Conservation (phyloP, 257 asterid genomes). For the Catharanthus roseus region DNA sequence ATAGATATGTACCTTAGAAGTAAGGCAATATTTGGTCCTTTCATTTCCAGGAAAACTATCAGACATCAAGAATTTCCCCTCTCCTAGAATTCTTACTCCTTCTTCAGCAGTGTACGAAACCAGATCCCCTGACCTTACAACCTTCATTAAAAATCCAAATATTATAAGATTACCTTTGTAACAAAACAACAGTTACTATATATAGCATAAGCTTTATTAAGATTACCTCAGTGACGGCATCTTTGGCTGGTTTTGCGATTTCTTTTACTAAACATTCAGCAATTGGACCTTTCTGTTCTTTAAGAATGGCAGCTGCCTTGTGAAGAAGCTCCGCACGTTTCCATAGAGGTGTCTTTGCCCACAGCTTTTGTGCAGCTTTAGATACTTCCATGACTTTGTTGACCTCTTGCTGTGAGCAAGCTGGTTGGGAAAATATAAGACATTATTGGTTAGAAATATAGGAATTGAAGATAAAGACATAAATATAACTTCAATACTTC, state of each 20-base stretch:
- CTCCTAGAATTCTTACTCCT: conserved; percentile 76
- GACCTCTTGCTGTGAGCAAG: conserved; percentile 95
- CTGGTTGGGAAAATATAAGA: conserved; percentile 30
- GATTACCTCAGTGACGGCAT: conserved; percentile 84
- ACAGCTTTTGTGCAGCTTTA: conserved; percentile 66
- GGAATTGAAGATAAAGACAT: background rate
- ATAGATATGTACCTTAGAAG: conserved; percentile 52
- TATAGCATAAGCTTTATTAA: background rate
- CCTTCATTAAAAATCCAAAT: conserved; percentile 23
- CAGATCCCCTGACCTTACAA: conserved; percentile 52
- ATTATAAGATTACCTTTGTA: background rate
- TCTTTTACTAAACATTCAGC: conserved; percentile 92
- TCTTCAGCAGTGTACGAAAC: conserved; percentile 84
- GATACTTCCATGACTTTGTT: conserved; percentile 78
- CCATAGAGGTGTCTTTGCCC: conserved; percentile 97
- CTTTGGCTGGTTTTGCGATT: conserved; percentile 95
- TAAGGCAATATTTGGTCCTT: conserved; percentile 79
- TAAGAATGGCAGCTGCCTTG: conserved; percentile 90
- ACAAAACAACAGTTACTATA: background rate
- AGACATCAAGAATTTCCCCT: conserved; percentile 66
- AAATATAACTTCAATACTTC: background rate
- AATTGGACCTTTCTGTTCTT: conserved; percentile 83
- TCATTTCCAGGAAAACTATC: conserved; percentile 90
- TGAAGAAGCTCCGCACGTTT: conserved; percentile 97
- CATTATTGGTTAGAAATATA: background rate